Conservation (phyloP, 2,329 filamentous ascomycete genomes). For the Alternaria burnsii region DNA sequence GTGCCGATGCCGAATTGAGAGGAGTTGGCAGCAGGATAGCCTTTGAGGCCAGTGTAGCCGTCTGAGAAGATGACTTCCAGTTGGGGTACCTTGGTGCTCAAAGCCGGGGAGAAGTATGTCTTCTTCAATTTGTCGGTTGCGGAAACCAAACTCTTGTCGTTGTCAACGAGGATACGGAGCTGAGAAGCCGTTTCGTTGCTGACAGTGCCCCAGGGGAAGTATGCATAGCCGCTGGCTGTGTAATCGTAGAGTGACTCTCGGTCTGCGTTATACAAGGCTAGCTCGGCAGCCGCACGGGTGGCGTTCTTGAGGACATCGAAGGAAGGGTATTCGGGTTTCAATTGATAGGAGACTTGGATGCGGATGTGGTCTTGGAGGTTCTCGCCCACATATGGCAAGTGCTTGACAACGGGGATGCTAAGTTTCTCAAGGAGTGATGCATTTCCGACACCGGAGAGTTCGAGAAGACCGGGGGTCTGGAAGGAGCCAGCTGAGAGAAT, state of each 20-base stretch:
- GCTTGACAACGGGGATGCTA: slow-evolving; percentile 30
- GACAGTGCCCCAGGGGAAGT: slow-evolving; percentile 54
- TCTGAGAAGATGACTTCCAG: slow-evolving; percentile 58
- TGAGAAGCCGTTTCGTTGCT: slow-evolving; percentile 42
- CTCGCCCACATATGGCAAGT: slow-evolving; percentile 37
- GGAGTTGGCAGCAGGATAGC: slow-evolving; percentile 40
- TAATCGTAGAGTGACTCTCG: slow-evolving; percentile 53
- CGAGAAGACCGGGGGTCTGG: slow-evolving; percentile 37
- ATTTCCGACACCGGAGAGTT: slow-evolving; percentile 38
- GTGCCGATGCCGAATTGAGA: slow-evolving; percentile 39
- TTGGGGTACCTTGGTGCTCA: slow-evolving; percentile 49
- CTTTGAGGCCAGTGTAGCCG: slow-evolving; percentile 55
- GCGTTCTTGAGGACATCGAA: slow-evolving; percentile 37
- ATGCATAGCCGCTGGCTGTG: slow-evolving; percentile 52
- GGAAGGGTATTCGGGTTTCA: slow-evolving; percentile 34
- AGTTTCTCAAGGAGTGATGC: slow-evolving; percentile 22
- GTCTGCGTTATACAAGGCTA: slow-evolving; percentile 48
- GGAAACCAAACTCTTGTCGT: slow-evolving; percentile 21
- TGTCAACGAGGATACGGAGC: slow-evolving; percentile 47
- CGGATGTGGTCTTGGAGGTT: slow-evolving; percentile 48
- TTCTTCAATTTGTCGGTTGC: slow-evolving; percentile 32
- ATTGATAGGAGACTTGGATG: slow-evolving; percentile 34
- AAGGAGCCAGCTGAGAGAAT: slow-evolving; percentile 41
- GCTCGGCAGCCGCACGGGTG: slow-evolving; percentile 51
- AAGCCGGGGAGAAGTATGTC: slow-evolving; percentile 46